These are phyloP conservation scores for Ehretia macrophylla DNA, from an alignment of 257 asterid species.

Conservation along the genomic window DNA sequence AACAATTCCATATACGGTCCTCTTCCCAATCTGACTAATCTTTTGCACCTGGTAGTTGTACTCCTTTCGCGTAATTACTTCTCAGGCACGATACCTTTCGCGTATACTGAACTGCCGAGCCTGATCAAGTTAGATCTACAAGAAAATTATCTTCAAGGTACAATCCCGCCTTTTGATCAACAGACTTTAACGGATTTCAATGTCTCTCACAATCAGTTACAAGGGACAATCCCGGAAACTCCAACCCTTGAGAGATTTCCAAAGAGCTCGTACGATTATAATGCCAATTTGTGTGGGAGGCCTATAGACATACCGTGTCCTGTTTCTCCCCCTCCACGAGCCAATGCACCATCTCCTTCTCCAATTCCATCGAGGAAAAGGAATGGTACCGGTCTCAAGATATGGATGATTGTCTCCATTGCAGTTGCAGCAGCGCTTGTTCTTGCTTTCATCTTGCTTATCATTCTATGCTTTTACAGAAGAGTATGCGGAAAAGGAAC, in stretches of 20 bases:
- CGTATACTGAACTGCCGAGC: slow-evolving; percentile 31
- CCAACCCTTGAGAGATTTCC: slow-evolving; percentile 37
- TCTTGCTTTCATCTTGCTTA: slow-evolving; percentile 25
- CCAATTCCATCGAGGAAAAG: slow-evolving; percentile 16
- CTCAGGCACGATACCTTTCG: slow-evolving; percentile 44
- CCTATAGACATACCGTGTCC: slow-evolving; percentile 39
- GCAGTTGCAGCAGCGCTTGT: slow-evolving; percentile 39
- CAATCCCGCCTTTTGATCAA: slow-evolving; percentile 61
- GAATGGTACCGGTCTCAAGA: slow-evolving; percentile 11
- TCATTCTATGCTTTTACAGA: slow-evolving; percentile 27
- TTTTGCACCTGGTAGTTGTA: slow-evolving; percentile 31
- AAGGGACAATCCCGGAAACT: slow-evolving; percentile 51
- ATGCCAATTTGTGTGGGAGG: slow-evolving; percentile 48
- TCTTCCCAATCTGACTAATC: slow-evolving; percentile 45
- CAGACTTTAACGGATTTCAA: slow-evolving; percentile 37
- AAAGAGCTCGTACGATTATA: slow-evolving; percentile 32
- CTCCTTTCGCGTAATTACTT: slow-evolving; percentile 47
- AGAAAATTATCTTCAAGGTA: slow-evolving; percentile 41
- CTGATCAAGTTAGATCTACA: slow-evolving; percentile 43
- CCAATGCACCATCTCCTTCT: slow-evolving; percentile 20
- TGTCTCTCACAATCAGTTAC: slow-evolving; percentile 46
- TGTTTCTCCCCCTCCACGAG: slow-evolving; percentile 23
- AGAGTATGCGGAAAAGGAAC: slow-evolving; percentile 16
- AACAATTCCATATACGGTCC: slow-evolving; percentile 53
- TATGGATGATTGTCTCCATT: slow-evolving; percentile 50